Evolutionary conservation across 2,329 filamentous ascomycete species (phyloP).

Genomic region (Colletotrichum liaoningense): DNA sequence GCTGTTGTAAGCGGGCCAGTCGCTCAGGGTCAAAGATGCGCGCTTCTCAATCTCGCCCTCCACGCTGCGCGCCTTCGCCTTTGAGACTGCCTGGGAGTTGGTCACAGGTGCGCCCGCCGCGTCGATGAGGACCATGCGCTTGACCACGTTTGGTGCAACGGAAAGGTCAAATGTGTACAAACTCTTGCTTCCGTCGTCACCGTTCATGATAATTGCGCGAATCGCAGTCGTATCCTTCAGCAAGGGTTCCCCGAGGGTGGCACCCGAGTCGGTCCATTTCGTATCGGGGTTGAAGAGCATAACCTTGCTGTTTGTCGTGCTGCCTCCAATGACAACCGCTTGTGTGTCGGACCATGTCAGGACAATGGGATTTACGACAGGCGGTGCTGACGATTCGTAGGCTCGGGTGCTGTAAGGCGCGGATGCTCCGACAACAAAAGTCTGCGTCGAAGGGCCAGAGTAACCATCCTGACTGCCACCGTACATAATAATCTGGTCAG

Average conservation of each 20-base stretch:
- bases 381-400: conserved; percentile 69
- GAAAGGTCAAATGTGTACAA: conserved; percentile 83
- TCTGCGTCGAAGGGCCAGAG: conserved; percentile 72
- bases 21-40: conserved; percentile 63
- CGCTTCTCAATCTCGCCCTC: conserved; percentile 41
- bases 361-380: conserved; percentile 76
- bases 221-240: conserved; percentile 66
- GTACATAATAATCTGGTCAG: conserved; percentile 82
- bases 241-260: conserved; percentile 71
- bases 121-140: conserved; percentile 74
- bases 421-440: conserved; percentile 77
- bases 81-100: conserved; percentile 55
- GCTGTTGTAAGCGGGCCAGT: conserved; percentile 85
- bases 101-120: conserved; percentile 66
- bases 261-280: conserved; percentile 76
- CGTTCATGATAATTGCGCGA: conserved; percentile 74
- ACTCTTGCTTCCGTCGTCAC: conserved; percentile 81
- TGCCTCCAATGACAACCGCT: conserved; percentile 81
- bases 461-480: conserved; percentile 76
- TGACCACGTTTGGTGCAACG: conserved; percentile 79
- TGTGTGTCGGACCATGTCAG: conserved; percentile 78
- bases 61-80: conserved; percentile 10
- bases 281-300: conserved; percentile 74
- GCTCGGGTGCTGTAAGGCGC: conserved; percentile 73
- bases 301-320: conserved; percentile 72